A percentile compares a stretch with the other conserved stretches of the same genome.
Conservation (phyloP, 208 protist species). For the Angomonas deanei region DNA sequence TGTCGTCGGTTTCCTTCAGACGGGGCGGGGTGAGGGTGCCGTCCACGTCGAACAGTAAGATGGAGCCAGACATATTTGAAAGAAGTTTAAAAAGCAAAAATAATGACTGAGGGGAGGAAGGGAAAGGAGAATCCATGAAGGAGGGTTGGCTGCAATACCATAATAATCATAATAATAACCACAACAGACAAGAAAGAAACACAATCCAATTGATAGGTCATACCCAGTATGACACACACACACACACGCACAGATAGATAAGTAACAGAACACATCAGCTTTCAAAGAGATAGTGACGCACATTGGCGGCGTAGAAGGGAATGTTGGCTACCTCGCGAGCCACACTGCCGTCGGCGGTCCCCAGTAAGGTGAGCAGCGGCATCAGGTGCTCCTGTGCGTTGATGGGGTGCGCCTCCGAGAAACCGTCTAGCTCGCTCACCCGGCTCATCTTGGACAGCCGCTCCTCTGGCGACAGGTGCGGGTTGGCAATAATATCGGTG, state of each 20-base stretch:
- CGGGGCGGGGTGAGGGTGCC: conserved; percentile 88
- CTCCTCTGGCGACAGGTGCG: conserved; percentile 14
- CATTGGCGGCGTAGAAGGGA: conserved; percentile 22
- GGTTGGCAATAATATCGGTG: conserved; percentile 19
- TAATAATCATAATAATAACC: not conserved
- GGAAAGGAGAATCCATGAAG: too few relatives aligned
- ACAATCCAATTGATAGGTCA: not conserved
- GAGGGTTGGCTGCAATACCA: not conserved
- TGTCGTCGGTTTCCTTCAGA: conserved; percentile 77
- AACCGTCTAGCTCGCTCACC: conserved; percentile 42
- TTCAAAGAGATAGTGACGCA: conserved; percentile 42
- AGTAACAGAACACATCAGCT: conserved; percentile 4
- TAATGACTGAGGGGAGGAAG: too few relatives aligned
- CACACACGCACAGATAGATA: too few relatives aligned
- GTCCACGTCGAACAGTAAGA: conserved; percentile 96
- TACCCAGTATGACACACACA: too few relatives aligned
- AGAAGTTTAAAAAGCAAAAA: too few relatives aligned
- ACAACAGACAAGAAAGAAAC: not conserved
- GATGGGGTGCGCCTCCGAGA: conserved; percentile 49
- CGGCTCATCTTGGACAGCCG: conserved; percentile 30
- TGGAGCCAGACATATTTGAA: conserved; percentile 34
- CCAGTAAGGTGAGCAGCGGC: conserved; percentile 67
- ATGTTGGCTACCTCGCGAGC: conserved; percentile 45
- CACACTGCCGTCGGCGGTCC: conserved; percentile 22
- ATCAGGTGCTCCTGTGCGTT: conserved; percentile 75